A percentile compares a stretch with the other conserved stretches of the same genome.
Conservation (phyloP, 371 early-diverging fungal genomes). For the Zychaea mexicana region DNA sequence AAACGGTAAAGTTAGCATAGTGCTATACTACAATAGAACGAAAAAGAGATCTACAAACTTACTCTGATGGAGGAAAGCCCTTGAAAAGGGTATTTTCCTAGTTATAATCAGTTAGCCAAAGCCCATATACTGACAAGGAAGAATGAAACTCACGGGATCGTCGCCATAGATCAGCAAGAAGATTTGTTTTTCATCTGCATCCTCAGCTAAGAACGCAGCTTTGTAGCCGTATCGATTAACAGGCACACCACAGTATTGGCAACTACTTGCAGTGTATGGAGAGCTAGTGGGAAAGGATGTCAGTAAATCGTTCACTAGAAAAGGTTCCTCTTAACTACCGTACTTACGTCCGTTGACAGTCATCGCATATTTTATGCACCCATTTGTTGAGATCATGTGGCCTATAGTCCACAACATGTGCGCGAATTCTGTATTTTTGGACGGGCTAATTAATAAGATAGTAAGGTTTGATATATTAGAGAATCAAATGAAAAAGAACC, state of each 20-base stretch:
- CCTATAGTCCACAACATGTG: slow-evolving; percentile 14
- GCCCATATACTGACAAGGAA: no score
- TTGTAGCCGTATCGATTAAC: slow-evolving; percentile 9
- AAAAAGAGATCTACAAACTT: background rate
- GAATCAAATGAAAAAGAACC: background rate
- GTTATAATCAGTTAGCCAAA: no score
- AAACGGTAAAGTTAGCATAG: background rate
- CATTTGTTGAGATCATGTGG: slow-evolving; percentile 14
- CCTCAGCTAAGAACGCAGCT: slow-evolving; percentile 13
- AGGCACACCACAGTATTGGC: slow-evolving; percentile 3
- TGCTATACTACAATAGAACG: background rate
- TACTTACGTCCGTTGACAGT: slow-evolving; percentile 17
- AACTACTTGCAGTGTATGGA: background rate
- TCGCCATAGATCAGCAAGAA: slow-evolving; percentile 11
- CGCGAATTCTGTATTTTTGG: slow-evolving; percentile 13
- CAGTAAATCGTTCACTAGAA: no score
- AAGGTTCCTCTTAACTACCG: background rate
- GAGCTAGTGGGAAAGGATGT: background rate
- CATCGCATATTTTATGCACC: slow-evolving; percentile 15
- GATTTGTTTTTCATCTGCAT: slow-evolving; percentile 6
- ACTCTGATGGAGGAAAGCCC: background rate
- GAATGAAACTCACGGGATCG: slow-evolving; percentile 18
- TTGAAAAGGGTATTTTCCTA: background rate
- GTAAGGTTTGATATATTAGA: background rate
- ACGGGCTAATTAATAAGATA: background rate